Conservation (phyloP, 2,329 filamentous ascomycete genomes). For the Arthroderma sp. region DNA sequence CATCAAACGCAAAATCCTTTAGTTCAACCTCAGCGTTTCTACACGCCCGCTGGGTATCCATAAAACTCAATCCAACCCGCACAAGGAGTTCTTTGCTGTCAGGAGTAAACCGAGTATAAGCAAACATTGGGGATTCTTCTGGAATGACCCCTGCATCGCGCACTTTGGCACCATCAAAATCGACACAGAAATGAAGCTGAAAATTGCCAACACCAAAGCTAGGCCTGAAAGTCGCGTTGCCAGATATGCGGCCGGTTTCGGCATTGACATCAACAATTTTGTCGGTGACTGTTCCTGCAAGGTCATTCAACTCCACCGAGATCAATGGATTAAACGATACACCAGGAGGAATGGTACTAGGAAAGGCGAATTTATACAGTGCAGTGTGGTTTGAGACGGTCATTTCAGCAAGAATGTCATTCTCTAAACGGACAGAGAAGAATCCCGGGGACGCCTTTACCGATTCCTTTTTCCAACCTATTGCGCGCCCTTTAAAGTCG, state of each 20-base stretch:
- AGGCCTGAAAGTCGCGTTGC: conserved; percentile 48
- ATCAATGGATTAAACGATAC: conserved; percentile 41
- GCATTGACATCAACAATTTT: too few species aligned
- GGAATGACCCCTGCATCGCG: conserved; percentile 38
- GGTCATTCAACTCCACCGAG: conserved; percentile 51
- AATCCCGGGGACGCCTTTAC: conserved; percentile 50
- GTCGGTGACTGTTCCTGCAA: conserved; percentile 32
- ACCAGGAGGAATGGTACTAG: conserved; percentile 14
- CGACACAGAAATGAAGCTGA: conserved; percentile 40
- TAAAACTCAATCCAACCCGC: conserved; percentile 57
- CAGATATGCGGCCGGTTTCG: conserved; percentile 14
- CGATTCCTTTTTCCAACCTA: conserved; percentile 36
- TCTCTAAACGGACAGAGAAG: conserved; percentile 48
- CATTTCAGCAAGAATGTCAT: conserved; percentile 51
- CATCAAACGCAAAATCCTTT: conserved; percentile 51
- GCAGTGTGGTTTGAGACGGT: conserved; percentile 53
- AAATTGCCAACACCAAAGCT: conserved; percentile 54
- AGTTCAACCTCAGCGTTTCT: conserved; percentile 55
- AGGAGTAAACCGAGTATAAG: conserved; percentile 47
- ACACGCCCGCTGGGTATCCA: conserved; percentile 54
- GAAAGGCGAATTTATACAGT: conserved; percentile 54
- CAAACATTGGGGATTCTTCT: conserved; percentile 46
- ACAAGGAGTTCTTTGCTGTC: conserved; percentile 38
- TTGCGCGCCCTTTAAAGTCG: conserved; percentile 39
- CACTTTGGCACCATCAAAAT: conserved; percentile 39